Evolutionary conservation across 2,329 filamentous ascomycete species (phyloP).

Genomic region (Cadophora malorum): DNA sequence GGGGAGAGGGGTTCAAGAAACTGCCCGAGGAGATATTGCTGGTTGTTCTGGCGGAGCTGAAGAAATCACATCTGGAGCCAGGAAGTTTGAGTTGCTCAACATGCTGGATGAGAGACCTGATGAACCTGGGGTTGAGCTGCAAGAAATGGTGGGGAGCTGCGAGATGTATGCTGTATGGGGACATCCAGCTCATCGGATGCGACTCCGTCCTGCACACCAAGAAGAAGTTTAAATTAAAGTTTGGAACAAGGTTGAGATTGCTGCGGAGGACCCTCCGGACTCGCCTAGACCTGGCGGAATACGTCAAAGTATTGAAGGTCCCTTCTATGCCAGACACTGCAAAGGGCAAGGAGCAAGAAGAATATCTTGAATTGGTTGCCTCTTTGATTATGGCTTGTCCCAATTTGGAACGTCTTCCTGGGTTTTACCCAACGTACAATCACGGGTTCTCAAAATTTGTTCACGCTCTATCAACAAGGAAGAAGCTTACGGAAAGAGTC

Average conservation of each 20-base stretch:
- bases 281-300: conserved; percentile 58
- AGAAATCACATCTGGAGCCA: conserved; percentile 55
- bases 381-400: conserved; percentile 69
- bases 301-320: conserved; percentile 64
- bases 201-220: conserved; percentile 59
- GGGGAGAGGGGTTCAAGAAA: conserved; percentile 60
- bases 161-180: conserved; percentile 51
- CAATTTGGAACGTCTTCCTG: conserved; percentile 64
- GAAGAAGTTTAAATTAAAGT: conserved; percentile 62
- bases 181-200: conserved; percentile 64
- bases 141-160: conserved; percentile 60
- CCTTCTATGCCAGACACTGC: conserved; percentile 53
- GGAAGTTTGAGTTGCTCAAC: conserved; percentile 63
- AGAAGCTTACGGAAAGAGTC: conserved; percentile 61
- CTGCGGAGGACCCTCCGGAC: conserved; percentile 63
- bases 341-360: conserved; percentile 48
- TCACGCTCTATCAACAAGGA: conserved; percentile 64
- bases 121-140: conserved; percentile 56
- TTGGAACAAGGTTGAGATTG: conserved; percentile 60
- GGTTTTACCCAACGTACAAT: conserved; percentile 60
- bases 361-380: conserved; percentile 64
- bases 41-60: conserved; percentile 61
- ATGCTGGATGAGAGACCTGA: conserved; percentile 69
- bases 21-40: conserved; percentile 65
- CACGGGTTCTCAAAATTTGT: conserved; percentile 63